Conservation (phyloP, 2,329 filamentous ascomycete genomes). For the Colletotrichum sojae region DNA sequence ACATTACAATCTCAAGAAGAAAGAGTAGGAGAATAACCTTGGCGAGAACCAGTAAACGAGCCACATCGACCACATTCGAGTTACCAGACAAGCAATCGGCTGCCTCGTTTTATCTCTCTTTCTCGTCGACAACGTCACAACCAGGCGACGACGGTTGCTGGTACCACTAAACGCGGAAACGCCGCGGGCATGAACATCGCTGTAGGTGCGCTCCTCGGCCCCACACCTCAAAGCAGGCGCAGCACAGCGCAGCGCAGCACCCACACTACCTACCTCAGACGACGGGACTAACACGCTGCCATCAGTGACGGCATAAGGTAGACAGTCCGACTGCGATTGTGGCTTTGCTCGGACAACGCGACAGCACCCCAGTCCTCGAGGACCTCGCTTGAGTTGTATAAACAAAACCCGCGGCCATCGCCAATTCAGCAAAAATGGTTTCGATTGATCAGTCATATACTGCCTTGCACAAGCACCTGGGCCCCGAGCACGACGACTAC, state of each 20-base stretch:
- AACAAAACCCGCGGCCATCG: neutral
- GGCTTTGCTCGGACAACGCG: slow-evolving; percentile 39
- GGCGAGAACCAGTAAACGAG: too few relatives aligned
- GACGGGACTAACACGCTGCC: slow-evolving; percentile 23
- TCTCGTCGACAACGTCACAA: neutral
- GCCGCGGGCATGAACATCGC: slow-evolving; percentile 40
- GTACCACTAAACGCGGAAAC: slow-evolving; percentile 27
- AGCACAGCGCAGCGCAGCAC: slow-evolving; percentile 29
- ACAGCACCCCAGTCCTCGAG: slow-evolving; percentile 7
- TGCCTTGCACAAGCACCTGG: slow-evolving; percentile 45
- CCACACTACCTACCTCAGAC: slow-evolving; percentile 23
- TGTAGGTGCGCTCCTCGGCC: slow-evolving; percentile 38
- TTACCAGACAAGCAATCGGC: slow-evolving; percentile 17
- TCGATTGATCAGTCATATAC: slow-evolving; percentile 46
- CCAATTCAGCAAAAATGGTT: slow-evolving; percentile 41
- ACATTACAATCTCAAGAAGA: too few relatives aligned
- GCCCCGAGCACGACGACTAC: slow-evolving; percentile 55
- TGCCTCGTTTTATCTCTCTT: neutral
- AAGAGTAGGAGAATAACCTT: too few relatives aligned
- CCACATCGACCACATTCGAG: neutral
- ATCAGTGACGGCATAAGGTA: slow-evolving; percentile 38
- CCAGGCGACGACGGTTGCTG: too few relatives aligned
- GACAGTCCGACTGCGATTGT: slow-evolving; percentile 11
- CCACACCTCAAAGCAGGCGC: slow-evolving; percentile 40
- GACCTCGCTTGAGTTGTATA: neutral